phyloP scores from a whole-genome alignment of 176 grass and related monocot species.

The Rhipidocladum racemiflorum region DNA sequence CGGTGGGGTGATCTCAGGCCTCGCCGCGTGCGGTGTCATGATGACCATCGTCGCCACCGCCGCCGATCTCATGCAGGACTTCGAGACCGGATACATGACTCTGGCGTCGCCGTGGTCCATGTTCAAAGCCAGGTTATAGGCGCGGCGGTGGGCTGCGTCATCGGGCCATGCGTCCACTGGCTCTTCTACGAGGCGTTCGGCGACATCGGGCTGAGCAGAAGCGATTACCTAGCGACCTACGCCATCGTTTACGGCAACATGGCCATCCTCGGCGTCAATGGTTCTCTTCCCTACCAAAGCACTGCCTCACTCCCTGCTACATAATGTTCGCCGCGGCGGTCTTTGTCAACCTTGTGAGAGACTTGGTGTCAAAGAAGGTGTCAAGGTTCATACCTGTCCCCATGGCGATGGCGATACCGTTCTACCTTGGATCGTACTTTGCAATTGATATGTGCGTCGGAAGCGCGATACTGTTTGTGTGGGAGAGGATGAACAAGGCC shows the following conservation, averaged over 20 bases:
- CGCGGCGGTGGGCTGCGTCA: constrained; percentile 15
- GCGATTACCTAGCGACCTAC: too few species aligned
- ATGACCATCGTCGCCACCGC: constrained; percentile 3
- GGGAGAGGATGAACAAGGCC: neutral
- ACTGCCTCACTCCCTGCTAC: constrained; percentile 16
- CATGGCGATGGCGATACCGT: constrained; percentile 20
- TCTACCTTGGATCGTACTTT: constrained; percentile 10
- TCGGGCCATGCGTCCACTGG: constrained; percentile 14
- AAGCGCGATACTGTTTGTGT: neutral
- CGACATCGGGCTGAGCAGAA: neutral
- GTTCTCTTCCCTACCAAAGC: constrained; percentile 5
- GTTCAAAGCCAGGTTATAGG: constrained; percentile 6
- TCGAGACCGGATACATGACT: neutral
- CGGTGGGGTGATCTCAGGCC: neutral
- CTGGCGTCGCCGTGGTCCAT: neutral
- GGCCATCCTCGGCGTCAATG: neutral
- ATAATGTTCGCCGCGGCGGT: neutral
- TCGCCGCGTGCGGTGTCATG: constrained; percentile 10
- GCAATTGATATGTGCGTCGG: constrained; percentile 1
- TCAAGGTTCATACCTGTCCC: constrained; percentile 4
- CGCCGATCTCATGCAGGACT: constrained; percentile 19
- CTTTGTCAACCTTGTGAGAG: neutral
- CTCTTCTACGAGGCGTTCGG: constrained; percentile 15
- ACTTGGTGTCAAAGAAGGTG: neutral
- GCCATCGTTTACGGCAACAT: too few species aligned